Conservation (phyloP, 2,329 filamentous ascomycete genomes). For the Penicillium sp. region DNA sequence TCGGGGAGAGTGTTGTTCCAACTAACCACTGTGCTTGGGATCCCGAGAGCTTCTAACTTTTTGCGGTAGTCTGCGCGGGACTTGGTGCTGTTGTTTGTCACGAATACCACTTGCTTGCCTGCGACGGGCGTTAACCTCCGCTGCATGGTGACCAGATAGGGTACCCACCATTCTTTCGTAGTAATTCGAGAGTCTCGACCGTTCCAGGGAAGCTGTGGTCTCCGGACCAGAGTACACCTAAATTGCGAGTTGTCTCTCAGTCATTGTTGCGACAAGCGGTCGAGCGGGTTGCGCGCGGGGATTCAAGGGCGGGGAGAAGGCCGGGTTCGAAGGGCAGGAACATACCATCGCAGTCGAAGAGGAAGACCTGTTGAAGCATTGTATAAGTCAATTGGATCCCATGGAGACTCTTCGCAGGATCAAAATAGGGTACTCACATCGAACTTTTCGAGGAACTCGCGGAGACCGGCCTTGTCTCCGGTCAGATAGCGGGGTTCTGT, state of each 20-base stretch:
- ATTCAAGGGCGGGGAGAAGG: slow-evolving; percentile 3
- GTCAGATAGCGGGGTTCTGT: slow-evolving; percentile 63
- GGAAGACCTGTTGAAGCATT: slow-evolving; percentile 66
- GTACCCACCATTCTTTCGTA: slow-evolving; percentile 72
- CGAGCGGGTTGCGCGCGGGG: background rate
- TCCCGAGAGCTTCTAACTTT: slow-evolving; percentile 80
- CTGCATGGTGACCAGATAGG: background rate
- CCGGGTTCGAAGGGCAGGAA: slow-evolving; percentile 7
- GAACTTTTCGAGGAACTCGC: slow-evolving; percentile 83
- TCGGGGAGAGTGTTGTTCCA: background rate
- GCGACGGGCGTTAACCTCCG: slow-evolving; percentile 5
- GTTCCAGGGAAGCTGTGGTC: slow-evolving; percentile 84
- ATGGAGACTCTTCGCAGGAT: background rate
- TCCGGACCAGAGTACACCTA: slow-evolving; percentile 95
- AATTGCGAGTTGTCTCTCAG: slow-evolving; percentile 39
- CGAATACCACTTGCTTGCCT: slow-evolving; percentile 93
- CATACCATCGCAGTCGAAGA: slow-evolving; percentile 96
- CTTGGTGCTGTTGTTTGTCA: slow-evolving; percentile 99
- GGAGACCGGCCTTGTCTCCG: slow-evolving; percentile 73
- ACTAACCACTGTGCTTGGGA: slow-evolving; percentile 67
- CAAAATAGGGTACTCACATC: slow-evolving; percentile 65
- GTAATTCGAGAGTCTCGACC: slow-evolving; percentile 78
- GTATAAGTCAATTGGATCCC: slow-evolving; percentile 17
- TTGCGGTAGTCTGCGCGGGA: slow-evolving; percentile 89
- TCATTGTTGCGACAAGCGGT: slow-evolving; percentile 25